Evolutionary conservation across 805 yeast species (phyloP), one percentile per base, ranked within the genome.

Genomic region (Sungouiozyma intestinalis): DNA sequence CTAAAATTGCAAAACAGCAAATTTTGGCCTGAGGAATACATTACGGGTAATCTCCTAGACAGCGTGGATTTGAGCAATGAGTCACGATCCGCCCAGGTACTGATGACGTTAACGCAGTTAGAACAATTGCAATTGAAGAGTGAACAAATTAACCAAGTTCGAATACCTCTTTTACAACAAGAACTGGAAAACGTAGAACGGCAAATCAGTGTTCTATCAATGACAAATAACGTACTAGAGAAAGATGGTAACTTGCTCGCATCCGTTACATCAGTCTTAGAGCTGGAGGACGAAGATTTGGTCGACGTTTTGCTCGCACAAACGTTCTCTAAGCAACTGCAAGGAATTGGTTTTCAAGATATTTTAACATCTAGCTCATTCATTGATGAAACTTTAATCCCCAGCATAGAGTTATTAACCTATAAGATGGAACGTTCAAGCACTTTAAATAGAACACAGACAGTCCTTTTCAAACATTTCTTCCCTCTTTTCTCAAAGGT

Each of bases 381-480:
- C 29, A 24, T 27, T 6, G 39, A 37, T 3, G 31, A 24, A 7
- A 2, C 17, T 17, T 13, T 40, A 6, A 2, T 39, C 11, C 33
- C 47, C 7, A 35, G 54, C 9, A 45, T 48, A 16, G 45, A 46
- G n/a, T 18, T 49, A 3, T 41, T 54, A n/a, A 34, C 35, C 19
- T 55, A 51, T 38, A 48, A 47, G 24, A 48, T 55, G 44, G 57
- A 50, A 13, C 39, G 49, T 8, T 27, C 44, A 9, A 41, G 39
- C 4, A 31, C 36, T 15, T 38, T 58, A 17, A 60, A 58, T 38
- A 38, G 48, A 27, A 50, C 57, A 1, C 64, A 60, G 40, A 51
- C 58, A 2, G 41, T 35, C 1, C 39, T 60, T 4, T 55, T 44
- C 40, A 43, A 42, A 8, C 16, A 47, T 4, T 29, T 54, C 0